Evolutionary conservation across 495 filamentous ascomycete genomes (phyloP).

Genomic region (Penicillium egyptiacum): DNA sequence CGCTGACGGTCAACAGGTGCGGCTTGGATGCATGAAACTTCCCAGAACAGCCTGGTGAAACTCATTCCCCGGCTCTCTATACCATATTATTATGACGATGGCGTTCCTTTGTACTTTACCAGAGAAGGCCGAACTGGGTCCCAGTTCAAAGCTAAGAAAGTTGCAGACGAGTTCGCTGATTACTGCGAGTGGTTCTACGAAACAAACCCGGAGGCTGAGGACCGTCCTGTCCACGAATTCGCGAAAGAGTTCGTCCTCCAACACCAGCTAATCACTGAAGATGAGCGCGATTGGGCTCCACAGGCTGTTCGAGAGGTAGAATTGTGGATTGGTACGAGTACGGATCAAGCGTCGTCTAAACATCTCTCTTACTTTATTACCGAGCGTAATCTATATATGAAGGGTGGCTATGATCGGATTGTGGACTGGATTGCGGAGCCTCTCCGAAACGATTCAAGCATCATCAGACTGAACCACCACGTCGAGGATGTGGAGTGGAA

Average conservation of each 20-base stretch:
- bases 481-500: constrained; percentile 25
- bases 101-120: constrained; percentile 24
- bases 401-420: constrained; percentile 28
- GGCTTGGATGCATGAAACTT: constrained; percentile 32
- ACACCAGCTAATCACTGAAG: constrained; percentile 27
- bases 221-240: constrained; percentile 25
- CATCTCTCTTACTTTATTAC: constrained; percentile 29
- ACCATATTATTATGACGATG: constrained; percentile 29
- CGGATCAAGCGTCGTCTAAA: constrained; percentile 25
- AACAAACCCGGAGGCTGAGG: constrained; percentile 26
- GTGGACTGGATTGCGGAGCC: constrained; percentile 26
- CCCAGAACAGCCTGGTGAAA: constrained; percentile 28
- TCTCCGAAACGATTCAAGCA: constrained; percentile 14
- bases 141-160: constrained; percentile 32
- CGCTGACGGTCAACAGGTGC: constrained; percentile 13
- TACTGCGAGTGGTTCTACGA: constrained; percentile 30
- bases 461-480: constrained; percentile 21
- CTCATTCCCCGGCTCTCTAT: constrained; percentile 24
- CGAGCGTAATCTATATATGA: constrained; percentile 31
- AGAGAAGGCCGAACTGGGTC: constrained; percentile 25
- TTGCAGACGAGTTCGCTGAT: constrained; percentile 30
- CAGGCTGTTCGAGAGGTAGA: constrained; percentile 29
- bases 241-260: constrained; percentile 23
- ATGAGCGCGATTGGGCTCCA: constrained; percentile 27
- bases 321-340: constrained; percentile 26